These are phyloP conservation scores for Plasmodium cynomolgi DNA, from an alignment of 169 alveolate genomes.

Conservation along the genomic window DNA sequence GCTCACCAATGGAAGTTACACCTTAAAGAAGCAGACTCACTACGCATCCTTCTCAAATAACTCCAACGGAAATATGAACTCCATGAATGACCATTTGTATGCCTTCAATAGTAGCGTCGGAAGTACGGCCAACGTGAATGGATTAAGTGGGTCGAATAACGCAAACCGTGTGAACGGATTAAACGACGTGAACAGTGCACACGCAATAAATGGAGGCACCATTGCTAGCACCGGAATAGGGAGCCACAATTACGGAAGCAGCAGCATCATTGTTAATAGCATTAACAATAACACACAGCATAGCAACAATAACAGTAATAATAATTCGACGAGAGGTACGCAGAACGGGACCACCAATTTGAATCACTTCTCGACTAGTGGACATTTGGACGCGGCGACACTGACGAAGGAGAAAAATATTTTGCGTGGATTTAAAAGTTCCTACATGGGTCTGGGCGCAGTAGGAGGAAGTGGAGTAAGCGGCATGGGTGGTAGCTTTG, in stretches of 20 bases:
- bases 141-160: background rate
- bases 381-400: background rate
- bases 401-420: constrained; percentile 5
- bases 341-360: background rate
- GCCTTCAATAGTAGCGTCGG: background rate
- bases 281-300: background rate
- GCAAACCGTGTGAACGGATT: background rate
- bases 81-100: constrained; percentile 4
- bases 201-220: background rate
- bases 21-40: constrained; percentile 44
- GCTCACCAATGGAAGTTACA: background rate
- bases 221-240: background rate
- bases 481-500: background rate
- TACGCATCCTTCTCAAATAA: constrained; percentile 45
- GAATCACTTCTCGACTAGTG: background rate
- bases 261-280: background rate
- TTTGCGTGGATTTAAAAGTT: constrained; percentile 4
- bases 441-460: background rate
- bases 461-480: background rate
- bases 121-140: background rate
- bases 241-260: background rate
- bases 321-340: constrained; percentile 1
- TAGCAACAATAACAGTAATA: background rate
- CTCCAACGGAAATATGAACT: background rate
- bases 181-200: background rate